Evolutionary conservation across 768 basidiomycete species (phyloP), one percentile per base, ranked within the genome.

Genomic region (Terana coerulea): DNA sequence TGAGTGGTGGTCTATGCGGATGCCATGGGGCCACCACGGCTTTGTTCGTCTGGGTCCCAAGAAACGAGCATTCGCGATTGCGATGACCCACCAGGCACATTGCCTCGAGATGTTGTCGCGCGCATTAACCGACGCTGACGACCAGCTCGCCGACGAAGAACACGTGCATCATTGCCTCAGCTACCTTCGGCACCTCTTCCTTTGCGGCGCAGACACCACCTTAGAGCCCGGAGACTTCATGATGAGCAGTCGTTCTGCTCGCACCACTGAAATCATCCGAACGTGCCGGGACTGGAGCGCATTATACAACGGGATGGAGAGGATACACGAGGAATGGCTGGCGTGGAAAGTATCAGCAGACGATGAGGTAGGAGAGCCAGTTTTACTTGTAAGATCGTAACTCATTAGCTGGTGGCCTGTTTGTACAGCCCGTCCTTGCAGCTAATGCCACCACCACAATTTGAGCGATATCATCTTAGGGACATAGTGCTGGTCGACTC

Each of bases 161-260:
- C 61, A 62, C 40, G 21, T 57, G 22, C 28, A 48, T 22, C 61
- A 62, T 46, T 62, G 61, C 51, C 41, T 62, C n/a, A 40, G 29
- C 48, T 62, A 62, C 42, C 33, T 62, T 15, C 55, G 61, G 10
- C 59, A 60, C 47, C 44, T 45, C 24, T 47, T 55, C 24, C 40
- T 62, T 6, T 62, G 61, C 53, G 21, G 49, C 21, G 59, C 61
- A n/a, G 61, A 62, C 42, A 52, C 43, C 7, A 59, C 61, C 11
- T 54, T 58, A 31, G 61, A 62, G 53, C 28, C 37, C 3, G 24
- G 29, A 14, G 48, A 49, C 41, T 42, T 49, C 53, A 22, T 45
- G 7, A 28, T 5, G 43, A 22, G 30, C 10, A 28, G 29, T 26
- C 24, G 35, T 24, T 28, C 24, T 10, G 3, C 3, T 5, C 26